phyloP scores from a whole-genome alignment of 2,329 filamentous ascomycete species.

The Verticillium dahliae region DNA sequence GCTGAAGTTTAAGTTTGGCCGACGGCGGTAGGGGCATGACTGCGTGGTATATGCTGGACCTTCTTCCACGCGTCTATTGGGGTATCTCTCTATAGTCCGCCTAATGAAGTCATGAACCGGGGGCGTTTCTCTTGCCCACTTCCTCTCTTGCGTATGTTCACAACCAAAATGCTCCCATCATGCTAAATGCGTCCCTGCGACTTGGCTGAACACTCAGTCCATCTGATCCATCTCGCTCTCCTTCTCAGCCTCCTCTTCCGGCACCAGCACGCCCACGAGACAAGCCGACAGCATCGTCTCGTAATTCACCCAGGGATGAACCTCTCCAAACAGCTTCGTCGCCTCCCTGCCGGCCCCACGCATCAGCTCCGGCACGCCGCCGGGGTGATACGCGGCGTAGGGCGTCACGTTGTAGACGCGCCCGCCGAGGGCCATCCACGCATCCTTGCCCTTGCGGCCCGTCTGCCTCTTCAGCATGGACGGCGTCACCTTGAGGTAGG shows the following conservation, averaged over 20 bases:
- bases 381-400: constrained; percentile 86
- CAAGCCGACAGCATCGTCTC: constrained; percentile 62
- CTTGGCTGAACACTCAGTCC: constrained; percentile 33
- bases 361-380: constrained; percentile 69
- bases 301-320: constrained; percentile 68
- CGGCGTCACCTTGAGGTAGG: constrained; percentile 71
- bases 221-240: constrained; percentile 50
- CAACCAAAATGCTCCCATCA: neutral
- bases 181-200: neutral
- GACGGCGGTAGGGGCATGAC: constrained; percentile 28
- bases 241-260: constrained; percentile 42
- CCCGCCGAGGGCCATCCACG: constrained; percentile 85
- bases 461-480: constrained; percentile 71
- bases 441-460: constrained; percentile 76
- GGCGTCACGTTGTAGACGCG: constrained; percentile 92
- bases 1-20: constrained; percentile 49
- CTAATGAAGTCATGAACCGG: neutral
- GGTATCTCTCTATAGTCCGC: constrained; percentile 21
- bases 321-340: constrained; percentile 56
- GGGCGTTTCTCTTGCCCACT: neutral
- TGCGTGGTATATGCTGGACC: neutral
- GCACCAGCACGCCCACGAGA: constrained; percentile 56
- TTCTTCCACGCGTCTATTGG: constrained; percentile 13
- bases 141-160: neutral
- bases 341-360: constrained; percentile 56